Conservation (phyloP, 2,329 filamentous ascomycete species). For the Grosmannia huntii region DNA sequence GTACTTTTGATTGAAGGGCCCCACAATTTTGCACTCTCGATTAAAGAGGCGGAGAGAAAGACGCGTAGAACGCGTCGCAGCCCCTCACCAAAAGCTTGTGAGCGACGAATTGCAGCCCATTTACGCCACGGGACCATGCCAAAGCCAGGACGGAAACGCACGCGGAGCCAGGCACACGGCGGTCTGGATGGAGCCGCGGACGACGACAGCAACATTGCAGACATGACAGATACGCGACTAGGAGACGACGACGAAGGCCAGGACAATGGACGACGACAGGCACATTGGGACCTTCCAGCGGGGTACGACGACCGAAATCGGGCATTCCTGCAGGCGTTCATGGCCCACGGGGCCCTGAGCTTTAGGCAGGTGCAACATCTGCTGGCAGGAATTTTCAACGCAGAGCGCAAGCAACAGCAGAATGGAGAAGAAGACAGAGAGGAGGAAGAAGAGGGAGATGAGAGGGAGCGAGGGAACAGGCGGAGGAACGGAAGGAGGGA, state of each 20-base stretch:
- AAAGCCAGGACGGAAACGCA: conserved; percentile 4
- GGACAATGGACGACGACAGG: background rate
- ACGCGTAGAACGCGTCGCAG: background rate
- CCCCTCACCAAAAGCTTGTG: background rate
- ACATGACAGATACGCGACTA: background rate
- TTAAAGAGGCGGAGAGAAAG: background rate
- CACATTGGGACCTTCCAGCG: conserved; percentile 13
- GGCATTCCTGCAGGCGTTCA: conserved; percentile 81
- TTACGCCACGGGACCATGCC: conserved; percentile 1
- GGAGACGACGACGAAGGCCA: background rate
- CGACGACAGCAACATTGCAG: background rate
- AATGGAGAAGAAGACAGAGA: conserved; percentile 49
- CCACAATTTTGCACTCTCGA: background rate
- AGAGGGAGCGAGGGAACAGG: conserved; percentile 7
- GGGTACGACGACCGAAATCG: conserved; percentile 54
- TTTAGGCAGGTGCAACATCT: conserved; percentile 59
- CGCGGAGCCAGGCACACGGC: background rate
- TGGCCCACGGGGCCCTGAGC: conserved; percentile 67
- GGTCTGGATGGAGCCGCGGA: background rate
- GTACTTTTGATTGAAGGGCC: background rate
- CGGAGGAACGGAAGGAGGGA: conserved; percentile 13
- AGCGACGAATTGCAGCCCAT: background rate
- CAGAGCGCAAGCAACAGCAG: conserved; percentile 34
- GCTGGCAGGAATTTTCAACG: conserved; percentile 62
- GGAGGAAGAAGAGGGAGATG: conserved; percentile 16